Conservation (phyloP, 495 filamentous ascomycete genomes). For the Podospora conica region DNA sequence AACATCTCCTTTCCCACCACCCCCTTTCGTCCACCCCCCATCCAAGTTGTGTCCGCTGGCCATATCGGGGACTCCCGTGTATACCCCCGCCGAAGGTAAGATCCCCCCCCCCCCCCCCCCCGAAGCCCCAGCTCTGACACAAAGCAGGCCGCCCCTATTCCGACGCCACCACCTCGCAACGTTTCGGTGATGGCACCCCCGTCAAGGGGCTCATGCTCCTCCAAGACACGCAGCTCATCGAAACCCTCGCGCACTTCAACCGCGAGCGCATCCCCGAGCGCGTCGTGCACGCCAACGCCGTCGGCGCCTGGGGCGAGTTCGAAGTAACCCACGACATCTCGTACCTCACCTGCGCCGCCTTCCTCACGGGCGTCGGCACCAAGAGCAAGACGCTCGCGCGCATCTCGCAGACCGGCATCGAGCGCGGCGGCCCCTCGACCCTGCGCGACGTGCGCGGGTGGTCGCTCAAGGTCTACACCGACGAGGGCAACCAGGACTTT, state of each 20-base stretch:
- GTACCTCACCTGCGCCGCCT: constrained; percentile 15
- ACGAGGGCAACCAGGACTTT: constrained; percentile 76
- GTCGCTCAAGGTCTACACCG: constrained; percentile 73
- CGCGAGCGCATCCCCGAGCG: constrained; percentile 49
- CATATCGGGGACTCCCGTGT: not conserved
- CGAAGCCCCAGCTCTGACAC: not conserved
- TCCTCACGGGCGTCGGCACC: constrained; percentile 60
- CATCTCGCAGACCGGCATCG: constrained; percentile 66
- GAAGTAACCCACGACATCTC: constrained; percentile 51
- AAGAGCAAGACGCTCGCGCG: constrained; percentile 59
- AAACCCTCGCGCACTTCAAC: constrained; percentile 63
- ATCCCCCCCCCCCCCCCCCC: too few species aligned
- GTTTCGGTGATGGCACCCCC: constrained; percentile 13
- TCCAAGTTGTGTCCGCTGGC: not conserved
- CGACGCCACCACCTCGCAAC: constrained; percentile 15
- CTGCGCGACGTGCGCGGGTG: constrained; percentile 66
- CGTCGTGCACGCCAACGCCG: constrained; percentile 57
- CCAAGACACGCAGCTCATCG: constrained; percentile 30
- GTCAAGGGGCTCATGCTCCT: constrained; percentile 20
- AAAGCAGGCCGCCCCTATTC: constrained; percentile 16
- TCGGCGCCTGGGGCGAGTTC: constrained; percentile 56
- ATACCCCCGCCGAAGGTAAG: constrained; percentile 19
- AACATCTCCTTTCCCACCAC: not conserved
- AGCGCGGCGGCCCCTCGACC: constrained; percentile 62
- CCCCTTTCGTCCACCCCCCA: not conserved